phyloP scores from a whole-genome alignment of 2,329 filamentous ascomycete species.

The Magnaporthiopsis rhizophila region DNA sequence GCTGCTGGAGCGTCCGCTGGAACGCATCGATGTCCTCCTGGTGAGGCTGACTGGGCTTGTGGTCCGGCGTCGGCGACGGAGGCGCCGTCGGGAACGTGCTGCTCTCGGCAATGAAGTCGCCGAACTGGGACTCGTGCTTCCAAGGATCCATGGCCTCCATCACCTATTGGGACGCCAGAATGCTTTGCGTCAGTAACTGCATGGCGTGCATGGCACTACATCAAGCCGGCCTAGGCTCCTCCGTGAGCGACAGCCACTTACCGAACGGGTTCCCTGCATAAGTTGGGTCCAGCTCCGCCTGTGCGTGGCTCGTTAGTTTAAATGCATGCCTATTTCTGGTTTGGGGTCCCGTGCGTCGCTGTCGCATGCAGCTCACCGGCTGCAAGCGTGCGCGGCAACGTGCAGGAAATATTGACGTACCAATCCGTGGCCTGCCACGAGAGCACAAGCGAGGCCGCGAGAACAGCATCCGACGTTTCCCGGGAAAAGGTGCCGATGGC shows the following conservation, averaged over 20 bases:
- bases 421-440: constrained; percentile 97
- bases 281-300: constrained; percentile 91
- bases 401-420: constrained; percentile 41
- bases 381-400: not conserved
- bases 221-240: not conserved
- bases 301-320: constrained; percentile 25
- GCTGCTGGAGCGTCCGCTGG: constrained; percentile 56
- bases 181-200: constrained; percentile 5
- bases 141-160: constrained; percentile 86
- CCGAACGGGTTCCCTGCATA: constrained; percentile 84
- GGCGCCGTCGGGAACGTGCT: constrained; percentile 64
- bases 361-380: not conserved
- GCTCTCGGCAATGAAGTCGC: constrained; percentile 73
- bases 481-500: constrained; percentile 79
- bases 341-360: constrained; percentile 13
- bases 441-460: constrained; percentile 83
- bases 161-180: constrained; percentile 43
- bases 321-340: constrained; percentile 10
- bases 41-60: constrained; percentile 52
- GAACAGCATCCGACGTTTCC: constrained; percentile 80
- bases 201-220: not conserved
- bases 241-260: constrained; percentile 35
- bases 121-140: constrained; percentile 84
- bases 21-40: constrained; percentile 65
- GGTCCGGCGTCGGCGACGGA: constrained; percentile 52